phyloP scores from a whole-genome alignment of 805 yeast species.

The Metschnikowia reukaufii region DNA sequence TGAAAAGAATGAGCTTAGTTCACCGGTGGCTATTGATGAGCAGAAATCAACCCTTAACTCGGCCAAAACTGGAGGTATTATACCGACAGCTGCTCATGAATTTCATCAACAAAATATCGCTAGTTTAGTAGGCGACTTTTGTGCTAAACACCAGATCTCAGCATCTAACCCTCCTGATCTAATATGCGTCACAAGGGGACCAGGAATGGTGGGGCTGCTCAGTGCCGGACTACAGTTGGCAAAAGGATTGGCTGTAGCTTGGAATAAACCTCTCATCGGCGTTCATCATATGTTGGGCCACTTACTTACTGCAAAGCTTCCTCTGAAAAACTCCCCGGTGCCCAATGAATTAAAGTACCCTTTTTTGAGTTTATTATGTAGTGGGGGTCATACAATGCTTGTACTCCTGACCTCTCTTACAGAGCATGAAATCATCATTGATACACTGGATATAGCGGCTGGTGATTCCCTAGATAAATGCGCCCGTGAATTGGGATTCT shows the following conservation, averaged over 20 bases:
- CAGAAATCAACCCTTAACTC: conserved; percentile 67
- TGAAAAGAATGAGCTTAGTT: conserved; percentile 41
- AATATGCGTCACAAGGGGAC: conserved; percentile 90
- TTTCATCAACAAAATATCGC: conserved; percentile 72
- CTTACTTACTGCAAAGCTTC: conserved; percentile 50
- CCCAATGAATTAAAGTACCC: conserved; percentile 44
- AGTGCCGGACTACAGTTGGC: conserved; percentile 82
- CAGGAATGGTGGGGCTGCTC: conserved; percentile 92
- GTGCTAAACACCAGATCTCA: conserved; percentile 35
- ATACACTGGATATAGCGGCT: conserved; percentile 84
- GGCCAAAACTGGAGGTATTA: conserved; percentile 70
- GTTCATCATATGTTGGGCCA: conserved; percentile 98
- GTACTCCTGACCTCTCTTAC: conserved; percentile 61
- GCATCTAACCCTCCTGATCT: conserved; percentile 55
- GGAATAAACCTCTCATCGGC: conserved; percentile 77
- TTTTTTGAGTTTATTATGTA: conserved; percentile 71
- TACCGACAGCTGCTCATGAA: conserved; percentile 79
- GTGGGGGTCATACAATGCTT: conserved; percentile 95
- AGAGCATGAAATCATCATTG: conserved; percentile 70
- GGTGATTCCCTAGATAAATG: conserved; percentile 95
- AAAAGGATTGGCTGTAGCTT: conserved; percentile 78
- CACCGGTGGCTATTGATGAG: conserved; percentile 57
- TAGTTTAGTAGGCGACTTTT: conserved; percentile 45
- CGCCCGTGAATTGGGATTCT: conserved; percentile 78
- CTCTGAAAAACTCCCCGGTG: conserved; percentile 16